These are phyloP conservation scores for Pythium sukuiense DNA, from an alignment of 352 stramenopile species.

Conservation along the genomic window DNA sequence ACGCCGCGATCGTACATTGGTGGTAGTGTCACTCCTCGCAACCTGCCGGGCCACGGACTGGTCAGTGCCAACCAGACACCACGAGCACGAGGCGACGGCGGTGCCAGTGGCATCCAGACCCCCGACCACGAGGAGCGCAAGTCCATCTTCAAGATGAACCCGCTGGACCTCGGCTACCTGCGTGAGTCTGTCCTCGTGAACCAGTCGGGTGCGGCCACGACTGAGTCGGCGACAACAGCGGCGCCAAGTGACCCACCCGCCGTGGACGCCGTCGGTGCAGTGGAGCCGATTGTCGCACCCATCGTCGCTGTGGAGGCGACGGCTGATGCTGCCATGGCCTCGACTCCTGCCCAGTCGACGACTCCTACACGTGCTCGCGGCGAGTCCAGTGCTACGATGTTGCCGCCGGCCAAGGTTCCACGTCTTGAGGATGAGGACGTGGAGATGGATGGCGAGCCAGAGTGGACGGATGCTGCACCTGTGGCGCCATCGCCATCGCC, in stretches of 20 bases:
- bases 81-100: background rate
- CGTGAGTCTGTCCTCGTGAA: slow-evolving; percentile 45
- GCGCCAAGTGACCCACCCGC: background rate
- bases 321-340: background rate
- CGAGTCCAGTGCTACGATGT: slow-evolving; percentile 15
- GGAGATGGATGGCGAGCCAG: slow-evolving; percentile 21
- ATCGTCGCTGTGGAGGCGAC: background rate
- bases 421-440: slow-evolving; percentile 18
- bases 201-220: slow-evolving; percentile 11
- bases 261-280: background rate
- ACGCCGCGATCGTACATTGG: slow-evolving; percentile 77
- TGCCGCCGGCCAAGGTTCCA: slow-evolving; percentile 23
- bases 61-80: background rate
- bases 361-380: slow-evolving; percentile 15
- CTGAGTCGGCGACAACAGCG: background rate
- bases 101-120: slow-evolving; percentile 8
- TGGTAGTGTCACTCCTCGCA: slow-evolving; percentile 59
- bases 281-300: background rate
- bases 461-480: background rate
- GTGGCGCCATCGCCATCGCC: background rate
- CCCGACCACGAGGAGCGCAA: slow-evolving; percentile 52
- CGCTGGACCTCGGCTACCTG: slow-evolving; percentile 69
- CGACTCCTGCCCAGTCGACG: background rate
- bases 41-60: slow-evolving; percentile 5
- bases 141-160: slow-evolving; percentile 66